Conservation (phyloP, 176 grass and related monocot genomes). For the bread wheat (Triticum aestivum) region IWGSC_CS_RefSeq_v2.1 NC_057812.1:26873630-26874129, state of each 20-base stretch:
- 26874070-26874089: not conserved
- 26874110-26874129: not conserved
- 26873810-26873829: slow-evolving; percentile 2
- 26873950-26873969: not conserved
- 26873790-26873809: not conserved
- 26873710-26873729: not conserved
- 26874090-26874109: not conserved
- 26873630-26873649: not conserved
- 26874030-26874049: not conserved
- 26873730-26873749: not conserved
- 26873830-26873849: not conserved
- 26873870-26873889: not conserved
- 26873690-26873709: not conserved
- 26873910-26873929: not conserved
- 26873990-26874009: slow-evolving; percentile 5
- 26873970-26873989: not conserved
- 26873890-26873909: not conserved
- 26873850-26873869: not conserved
- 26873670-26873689: not conserved
- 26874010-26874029: not conserved
- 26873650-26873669: not conserved
- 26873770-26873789: not conserved
- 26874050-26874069: not conserved
- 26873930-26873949: not conserved
- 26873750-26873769: not conserved